phyloP scores from a whole-genome alignment of 148 eudicot genomes.

The Camellia sinensis region DNA sequence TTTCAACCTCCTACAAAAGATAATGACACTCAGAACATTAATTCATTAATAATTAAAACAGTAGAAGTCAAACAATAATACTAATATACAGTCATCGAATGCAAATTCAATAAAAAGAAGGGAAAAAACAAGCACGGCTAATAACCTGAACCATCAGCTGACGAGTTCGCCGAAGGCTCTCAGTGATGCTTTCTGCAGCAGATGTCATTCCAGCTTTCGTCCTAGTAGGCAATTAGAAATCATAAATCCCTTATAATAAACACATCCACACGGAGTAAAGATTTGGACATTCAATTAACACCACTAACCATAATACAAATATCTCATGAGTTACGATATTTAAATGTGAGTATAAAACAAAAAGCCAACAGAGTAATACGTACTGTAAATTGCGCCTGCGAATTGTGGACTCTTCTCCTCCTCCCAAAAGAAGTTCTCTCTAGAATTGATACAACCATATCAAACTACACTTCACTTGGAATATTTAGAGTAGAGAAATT shows the following conservation, averaged over 20 bases:
- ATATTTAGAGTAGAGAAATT: not conserved
- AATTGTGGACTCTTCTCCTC: slow-evolving; percentile 85
- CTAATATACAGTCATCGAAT: not conserved
- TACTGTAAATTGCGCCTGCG: slow-evolving; percentile 92
- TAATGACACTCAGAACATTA: not conserved
- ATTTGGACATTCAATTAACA: not conserved
- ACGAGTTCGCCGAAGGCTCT: slow-evolving; percentile 87
- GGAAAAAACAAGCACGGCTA: not conserved
- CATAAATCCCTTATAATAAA: not conserved
- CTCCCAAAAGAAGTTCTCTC: slow-evolving; percentile 93
- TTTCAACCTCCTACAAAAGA: slow-evolving; percentile 73
- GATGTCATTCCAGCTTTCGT: slow-evolving; percentile 95
- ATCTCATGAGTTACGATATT: not conserved
- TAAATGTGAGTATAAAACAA: not conserved
- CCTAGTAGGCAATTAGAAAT: slow-evolving; percentile 29
- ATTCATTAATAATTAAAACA: not conserved
- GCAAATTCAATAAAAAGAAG: not conserved
- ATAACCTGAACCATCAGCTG: slow-evolving; percentile 96
- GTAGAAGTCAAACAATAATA: not conserved
- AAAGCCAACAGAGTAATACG: slow-evolving; percentile 23
- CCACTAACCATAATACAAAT: not conserved
- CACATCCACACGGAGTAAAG: not conserved
- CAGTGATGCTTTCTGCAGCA: slow-evolving; percentile 97
- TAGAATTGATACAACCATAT: slow-evolving; percentile 33
- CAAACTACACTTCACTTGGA: not conserved